These are phyloP conservation scores for Marsdenia floribunda DNA, from an alignment of 257 asterid genomes.

Conservation along the genomic window DNA sequence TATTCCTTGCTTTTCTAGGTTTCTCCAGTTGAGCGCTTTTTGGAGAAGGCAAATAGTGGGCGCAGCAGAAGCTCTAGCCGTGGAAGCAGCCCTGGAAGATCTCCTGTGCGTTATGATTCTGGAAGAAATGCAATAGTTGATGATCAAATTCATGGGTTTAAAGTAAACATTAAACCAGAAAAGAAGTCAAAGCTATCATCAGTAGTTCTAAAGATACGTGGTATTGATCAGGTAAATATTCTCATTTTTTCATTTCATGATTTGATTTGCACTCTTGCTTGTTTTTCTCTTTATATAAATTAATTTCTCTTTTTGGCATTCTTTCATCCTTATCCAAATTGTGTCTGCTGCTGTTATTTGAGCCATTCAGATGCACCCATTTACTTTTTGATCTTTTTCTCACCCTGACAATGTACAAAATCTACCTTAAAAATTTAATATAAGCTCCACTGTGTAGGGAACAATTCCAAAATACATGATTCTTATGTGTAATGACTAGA, in stretches of 20 bases:
- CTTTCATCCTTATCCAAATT: background rate
- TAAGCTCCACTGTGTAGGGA: too few species aligned
- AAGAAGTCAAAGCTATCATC: constrained; percentile 94
- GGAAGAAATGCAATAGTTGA: constrained; percentile 66
- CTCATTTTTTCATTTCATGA: constrained; percentile 9
- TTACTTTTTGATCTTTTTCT: background rate
- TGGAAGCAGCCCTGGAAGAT: constrained; percentile 92
- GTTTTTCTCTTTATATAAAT: background rate
- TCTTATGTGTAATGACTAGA: background rate
- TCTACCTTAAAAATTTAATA: background rate
- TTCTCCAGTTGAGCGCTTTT: constrained; percentile 86
- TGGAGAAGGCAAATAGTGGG: constrained; percentile 82
- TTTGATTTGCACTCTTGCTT: constrained; percentile 7
- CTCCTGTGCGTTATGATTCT: constrained; percentile 75
- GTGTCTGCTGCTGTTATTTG: background rate
- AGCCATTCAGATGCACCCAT: background rate
- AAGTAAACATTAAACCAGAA: constrained; percentile 87
- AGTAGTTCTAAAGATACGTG: constrained; percentile 93
- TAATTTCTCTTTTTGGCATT: background rate
- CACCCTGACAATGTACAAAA: background rate
- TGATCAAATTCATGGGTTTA: constrained; percentile 78
- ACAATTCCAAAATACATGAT: background rate
- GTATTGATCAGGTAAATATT: constrained; percentile 87
- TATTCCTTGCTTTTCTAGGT: constrained; percentile 43
- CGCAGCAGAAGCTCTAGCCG: constrained; percentile 98